Evolutionary conservation across 768 basidiomycete genomes (phyloP).

Genomic region (Sarcodon aspratus): DNA sequence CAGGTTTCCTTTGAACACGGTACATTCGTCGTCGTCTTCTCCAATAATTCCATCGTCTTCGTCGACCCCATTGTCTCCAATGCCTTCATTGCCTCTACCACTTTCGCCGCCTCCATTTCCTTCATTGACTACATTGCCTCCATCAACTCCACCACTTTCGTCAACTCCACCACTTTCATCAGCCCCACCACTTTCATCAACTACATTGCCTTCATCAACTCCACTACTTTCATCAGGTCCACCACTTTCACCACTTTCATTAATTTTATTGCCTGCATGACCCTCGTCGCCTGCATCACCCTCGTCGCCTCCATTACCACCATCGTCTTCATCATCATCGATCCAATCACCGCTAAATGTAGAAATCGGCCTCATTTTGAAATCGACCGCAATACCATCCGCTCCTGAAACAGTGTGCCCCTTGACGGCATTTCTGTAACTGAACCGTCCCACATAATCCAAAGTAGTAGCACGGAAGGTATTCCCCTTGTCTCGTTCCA

Average conservation of each 20-base stretch:
- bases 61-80: neutral
- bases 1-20: conserved; percentile 16
- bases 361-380: conserved; percentile 10
- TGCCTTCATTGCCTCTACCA: no score
- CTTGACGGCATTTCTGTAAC: conserved; percentile 7
- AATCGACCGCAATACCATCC: conserved; percentile 6
- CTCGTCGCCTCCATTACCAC: no score
- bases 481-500: conserved; percentile 2
- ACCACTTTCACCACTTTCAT: neutral
- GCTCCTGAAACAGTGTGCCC: conserved; percentile 10
- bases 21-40: conserved; percentile 4
- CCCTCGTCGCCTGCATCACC: no score
- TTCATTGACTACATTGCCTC: no score
- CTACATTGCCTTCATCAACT: no score
- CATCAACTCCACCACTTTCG: neutral
- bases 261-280: neutral
- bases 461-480: conserved; percentile 8
- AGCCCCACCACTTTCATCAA: no score
- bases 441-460: conserved; percentile 2
- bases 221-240: no score
- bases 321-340: neutral
- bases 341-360: neutral
- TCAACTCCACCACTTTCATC: neutral
- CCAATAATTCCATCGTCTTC: neutral
- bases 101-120: no score